phyloP scores from a whole-genome alignment of 441 rosid species.

The Gossypium aridum region DNA sequence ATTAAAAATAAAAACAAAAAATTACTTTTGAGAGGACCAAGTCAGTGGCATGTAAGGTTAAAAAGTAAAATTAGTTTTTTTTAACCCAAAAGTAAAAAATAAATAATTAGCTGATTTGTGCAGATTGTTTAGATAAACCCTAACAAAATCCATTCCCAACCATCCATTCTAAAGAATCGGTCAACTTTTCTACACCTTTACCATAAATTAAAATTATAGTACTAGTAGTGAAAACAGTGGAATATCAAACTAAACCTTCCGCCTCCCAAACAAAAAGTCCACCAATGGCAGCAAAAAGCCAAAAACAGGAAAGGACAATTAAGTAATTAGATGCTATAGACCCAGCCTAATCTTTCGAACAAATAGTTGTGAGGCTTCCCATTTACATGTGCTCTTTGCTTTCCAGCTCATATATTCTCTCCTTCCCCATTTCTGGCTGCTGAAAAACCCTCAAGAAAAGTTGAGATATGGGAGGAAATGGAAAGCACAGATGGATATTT shows the following conservation, averaged over 20 bases:
- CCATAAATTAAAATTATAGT: too few species aligned
- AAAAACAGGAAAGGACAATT: neutral
- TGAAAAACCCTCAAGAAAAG: neutral
- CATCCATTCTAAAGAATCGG: too few species aligned
- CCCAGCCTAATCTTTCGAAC: neutral
- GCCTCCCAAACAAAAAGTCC: neutral
- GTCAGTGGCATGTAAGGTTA: too few species aligned
- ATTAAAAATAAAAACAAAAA: too few species aligned
- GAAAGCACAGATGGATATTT: slow-evolving; percentile 60
- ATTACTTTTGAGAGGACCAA: too few species aligned
- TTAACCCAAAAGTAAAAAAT: too few species aligned
- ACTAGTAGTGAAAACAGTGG: too few species aligned
- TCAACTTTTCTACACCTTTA: too few species aligned
- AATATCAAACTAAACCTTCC: neutral
- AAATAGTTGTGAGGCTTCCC: neutral
- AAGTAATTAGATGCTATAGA: neutral
- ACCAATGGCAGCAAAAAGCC: neutral
- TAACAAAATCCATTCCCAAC: too few species aligned
- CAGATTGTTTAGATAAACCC: too few species aligned
- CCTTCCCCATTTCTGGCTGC: neutral
- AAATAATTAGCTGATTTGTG: too few species aligned
- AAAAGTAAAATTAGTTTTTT: too few species aligned
- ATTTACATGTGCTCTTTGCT: neutral
- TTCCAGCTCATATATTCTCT: neutral
- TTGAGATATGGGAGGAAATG: slow-evolving; percentile 56